Evolutionary conservation across 2,329 filamentous ascomycete genomes (phyloP).

Genomic region (Penicillium nordicum): DNA sequence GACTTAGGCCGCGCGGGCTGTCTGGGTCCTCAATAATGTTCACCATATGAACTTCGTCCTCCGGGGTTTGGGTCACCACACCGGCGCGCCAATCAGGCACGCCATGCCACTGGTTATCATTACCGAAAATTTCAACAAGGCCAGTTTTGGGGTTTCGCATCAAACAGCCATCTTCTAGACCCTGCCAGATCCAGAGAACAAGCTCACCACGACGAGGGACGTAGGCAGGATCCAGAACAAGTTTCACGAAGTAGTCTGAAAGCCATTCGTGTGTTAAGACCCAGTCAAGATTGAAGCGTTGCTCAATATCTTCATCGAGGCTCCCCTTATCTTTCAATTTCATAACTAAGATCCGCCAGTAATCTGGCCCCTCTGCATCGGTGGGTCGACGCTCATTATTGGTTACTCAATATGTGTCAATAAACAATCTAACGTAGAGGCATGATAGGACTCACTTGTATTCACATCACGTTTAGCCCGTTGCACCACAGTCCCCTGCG

Average conservation of each 20-base stretch:
- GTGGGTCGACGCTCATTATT: background rate
- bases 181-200: conserved; percentile 49
- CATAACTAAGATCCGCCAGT: conserved; percentile 36
- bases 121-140: conserved; percentile 35
- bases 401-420: background rate
- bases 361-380: conserved; percentile 20
- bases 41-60: conserved; percentile 42
- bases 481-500: conserved; percentile 7
- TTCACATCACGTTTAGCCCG: background rate
- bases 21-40: conserved; percentile 40
- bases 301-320: conserved; percentile 47
- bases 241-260: conserved; percentile 40
- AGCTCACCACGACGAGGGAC: conserved; percentile 56
- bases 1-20: conserved; percentile 46
- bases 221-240: conserved; percentile 48
- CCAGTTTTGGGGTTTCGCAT: conserved; percentile 32
- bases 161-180: conserved; percentile 36
- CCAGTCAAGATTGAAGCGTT: conserved; percentile 57
- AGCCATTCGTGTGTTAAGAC: conserved; percentile 48
- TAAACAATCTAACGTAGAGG: background rate
- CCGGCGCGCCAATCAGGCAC: conserved; percentile 56
- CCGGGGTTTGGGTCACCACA: conserved; percentile 52
- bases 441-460: background rate
- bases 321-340: conserved; percentile 43
- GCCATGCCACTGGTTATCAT: conserved; percentile 33